Base-by-base conservation (phyloP, 495 filamentous ascomycete species). In the Aspergillus saccharolyticus region DNA sequence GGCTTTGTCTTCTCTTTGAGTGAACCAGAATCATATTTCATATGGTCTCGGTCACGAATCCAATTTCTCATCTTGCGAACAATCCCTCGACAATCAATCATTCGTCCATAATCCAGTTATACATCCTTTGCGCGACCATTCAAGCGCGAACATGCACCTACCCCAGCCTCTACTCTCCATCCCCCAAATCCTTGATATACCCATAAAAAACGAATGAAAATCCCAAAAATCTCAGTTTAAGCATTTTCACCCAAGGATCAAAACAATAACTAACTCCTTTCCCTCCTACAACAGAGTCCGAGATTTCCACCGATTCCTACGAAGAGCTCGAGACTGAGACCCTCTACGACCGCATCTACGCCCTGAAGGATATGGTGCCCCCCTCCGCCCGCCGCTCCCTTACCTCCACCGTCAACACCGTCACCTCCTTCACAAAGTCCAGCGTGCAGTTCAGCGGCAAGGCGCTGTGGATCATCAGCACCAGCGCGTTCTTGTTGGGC, bases 291-390 rank as follows among this genome's bases (percentile, higher is more conserved):
- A 28, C 33, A 77, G 66, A 76, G 22, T 82, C 79, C 56, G 86
- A 89, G 63, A 80, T 78, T 64, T 81, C 81, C 63, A 62, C 72
- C 18, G 77, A 78, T 45, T 75, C 74, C 52, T 77, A 80, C 45
- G 52, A 71, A 51, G 64, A 72, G 46, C 51, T 72, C 48, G 70
- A 78, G 39, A 76, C 77, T 67, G 85, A 89, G 74, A 73, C 86
- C 22, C 72, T 96, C 50, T 79, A 80, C 68, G 92, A 96, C 61
- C 90, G 93, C 59, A 62, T 98, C 59, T 74, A 79, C 59, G 94
- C 95, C 30, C 82, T 98, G 61, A 85, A 88, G 78, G 94, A 97
- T 73, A 96, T 97, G 46, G 81, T 99, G 22, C 89, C 94, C 16
- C 89, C 91, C 46, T 83, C 85, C 46, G 84, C 89, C 53, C 90